phyloP scores from a whole-genome alignment of 306 rosid species.

The Begonia peltatifolia region DNA sequence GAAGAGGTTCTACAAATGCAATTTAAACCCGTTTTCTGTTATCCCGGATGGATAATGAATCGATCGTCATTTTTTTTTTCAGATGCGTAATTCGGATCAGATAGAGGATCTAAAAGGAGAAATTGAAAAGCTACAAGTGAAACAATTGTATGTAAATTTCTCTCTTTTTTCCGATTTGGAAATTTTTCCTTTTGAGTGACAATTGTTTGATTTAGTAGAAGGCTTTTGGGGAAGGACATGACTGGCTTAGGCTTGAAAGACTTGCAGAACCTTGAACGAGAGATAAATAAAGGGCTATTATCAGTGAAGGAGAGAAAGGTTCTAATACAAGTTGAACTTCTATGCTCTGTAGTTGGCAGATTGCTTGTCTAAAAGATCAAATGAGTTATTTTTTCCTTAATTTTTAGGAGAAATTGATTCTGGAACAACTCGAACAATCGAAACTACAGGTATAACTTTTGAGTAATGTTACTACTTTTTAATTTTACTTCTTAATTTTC shows the following conservation, averaged over 20 bases:
- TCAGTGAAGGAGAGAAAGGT: conserved; percentile 54
- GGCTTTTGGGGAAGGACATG: conserved; percentile 65
- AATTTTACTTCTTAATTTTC: neutral
- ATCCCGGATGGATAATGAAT: too few species aligned
- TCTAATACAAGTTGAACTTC: neutral
- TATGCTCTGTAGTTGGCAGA: neutral
- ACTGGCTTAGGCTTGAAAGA: conserved; percentile 62
- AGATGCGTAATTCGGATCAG: conserved; percentile 34
- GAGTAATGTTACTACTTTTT: neutral
- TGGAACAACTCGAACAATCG: conserved; percentile 79
- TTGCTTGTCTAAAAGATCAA: conserved; percentile 5
- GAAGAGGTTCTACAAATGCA: conserved; percentile 37
- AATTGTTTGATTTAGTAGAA: conserved; percentile 19
- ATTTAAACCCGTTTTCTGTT: too few species aligned
- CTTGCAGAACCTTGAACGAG: conserved; percentile 64
- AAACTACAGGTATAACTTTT: conserved; percentile 46
- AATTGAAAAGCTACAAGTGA: conserved; percentile 58
- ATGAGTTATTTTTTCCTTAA: conserved; percentile 7
- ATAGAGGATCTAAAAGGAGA: conserved; percentile 62
- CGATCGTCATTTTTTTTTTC: neutral
- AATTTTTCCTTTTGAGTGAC: neutral
- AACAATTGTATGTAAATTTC: conserved; percentile 52
- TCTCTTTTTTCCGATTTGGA: neutral
- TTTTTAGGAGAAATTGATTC: conserved; percentile 65
- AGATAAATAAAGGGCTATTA: conserved; percentile 51